Conservation (phyloP, 148 eudicot species). For the Spergularia marina region DNA sequence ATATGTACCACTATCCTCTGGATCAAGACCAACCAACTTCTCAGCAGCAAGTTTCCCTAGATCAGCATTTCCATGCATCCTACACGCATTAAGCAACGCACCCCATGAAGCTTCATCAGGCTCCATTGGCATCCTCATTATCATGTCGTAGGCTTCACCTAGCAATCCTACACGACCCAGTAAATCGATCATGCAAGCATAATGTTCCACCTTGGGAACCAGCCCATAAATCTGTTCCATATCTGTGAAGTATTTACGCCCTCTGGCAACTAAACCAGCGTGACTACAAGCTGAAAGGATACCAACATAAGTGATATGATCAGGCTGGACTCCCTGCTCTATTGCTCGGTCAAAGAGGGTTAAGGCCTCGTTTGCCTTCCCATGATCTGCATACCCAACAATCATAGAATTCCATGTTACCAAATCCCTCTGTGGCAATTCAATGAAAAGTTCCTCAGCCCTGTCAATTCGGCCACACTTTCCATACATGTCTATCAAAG, state of each 20-base stretch:
- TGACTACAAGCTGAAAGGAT: conserved; percentile 68
- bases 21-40: conserved; percentile 43
- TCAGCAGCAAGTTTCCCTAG: conserved; percentile 58
- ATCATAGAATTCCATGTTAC: conserved; percentile 63
- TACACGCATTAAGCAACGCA: conserved; percentile 63
- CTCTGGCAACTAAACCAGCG: conserved; percentile 49
- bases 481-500: conserved; percentile 59
- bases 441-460: conserved; percentile 47
- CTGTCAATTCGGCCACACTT: conserved; percentile 56
- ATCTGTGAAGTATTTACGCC: conserved; percentile 36
- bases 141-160: conserved; percentile 47
- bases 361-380: conserved; percentile 48
- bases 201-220: conserved; percentile 51
- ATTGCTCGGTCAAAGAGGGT: conserved; percentile 44
- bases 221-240: conserved; percentile 42
- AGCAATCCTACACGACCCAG: conserved; percentile 56
- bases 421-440: conserved; percentile 48
- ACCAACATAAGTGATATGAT: conserved; percentile 52
- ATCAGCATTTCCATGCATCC: conserved; percentile 54
- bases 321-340: conserved; percentile 46
- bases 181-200: conserved; percentile 64
- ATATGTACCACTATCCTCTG: conserved; percentile 66
- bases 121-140: conserved; percentile 50
- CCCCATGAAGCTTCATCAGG: conserved; percentile 72
- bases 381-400: conserved; percentile 61